These are phyloP conservation scores for Pseudogymnoascus sp. DNA, from an alignment of 2,329 filamentous ascomycete species.

Conservation along the genomic window DNA sequence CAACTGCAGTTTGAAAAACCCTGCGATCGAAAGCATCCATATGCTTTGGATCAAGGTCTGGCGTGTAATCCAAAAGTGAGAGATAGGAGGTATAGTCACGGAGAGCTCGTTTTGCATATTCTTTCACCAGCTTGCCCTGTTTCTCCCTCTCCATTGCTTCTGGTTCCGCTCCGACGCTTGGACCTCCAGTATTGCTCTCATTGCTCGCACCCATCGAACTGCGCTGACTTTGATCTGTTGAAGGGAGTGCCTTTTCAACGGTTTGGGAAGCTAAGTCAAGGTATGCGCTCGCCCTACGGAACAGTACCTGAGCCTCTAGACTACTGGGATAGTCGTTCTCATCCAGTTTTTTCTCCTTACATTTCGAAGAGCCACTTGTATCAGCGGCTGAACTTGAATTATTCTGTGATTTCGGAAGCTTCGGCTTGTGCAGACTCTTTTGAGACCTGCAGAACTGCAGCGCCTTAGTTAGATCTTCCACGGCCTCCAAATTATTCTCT, in stretches of 20 bases:
- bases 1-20: conserved; percentile 51
- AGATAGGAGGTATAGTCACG: conserved; percentile 70
- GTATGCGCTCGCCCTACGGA: conserved; percentile 69
- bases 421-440: conserved; percentile 29
- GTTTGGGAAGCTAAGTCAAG: conserved; percentile 64
- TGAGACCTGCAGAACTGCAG: conserved; percentile 42
- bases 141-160: conserved; percentile 41
- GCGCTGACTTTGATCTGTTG: conserved; percentile 15
- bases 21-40: conserved; percentile 47
- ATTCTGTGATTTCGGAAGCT: conserved; percentile 44
- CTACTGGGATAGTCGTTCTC: conserved; percentile 68
- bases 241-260: conserved; percentile 49
- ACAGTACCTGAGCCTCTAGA: conserved; percentile 67
- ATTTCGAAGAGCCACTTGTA: conserved; percentile 28
- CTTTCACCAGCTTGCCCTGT: conserved; percentile 63
- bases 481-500: conserved; percentile 64
- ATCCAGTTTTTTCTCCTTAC: conserved; percentile 45
- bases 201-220: conserved; percentile 16
- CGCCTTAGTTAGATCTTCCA: conserved; percentile 63
- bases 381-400: conserved; percentile 34
- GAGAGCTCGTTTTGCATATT: conserved; percentile 68
- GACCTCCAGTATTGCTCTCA: conserved; percentile 21
- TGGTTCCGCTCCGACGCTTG: conserved; percentile 15
- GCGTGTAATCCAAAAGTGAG: conserved; percentile 71
- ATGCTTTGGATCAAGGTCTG: conserved; percentile 35